Evolutionary conservation across 352 stramenopile genomes (phyloP), one percentile per base, ranked within the genome.

Genomic region (Phytophthora syringae): DNA sequence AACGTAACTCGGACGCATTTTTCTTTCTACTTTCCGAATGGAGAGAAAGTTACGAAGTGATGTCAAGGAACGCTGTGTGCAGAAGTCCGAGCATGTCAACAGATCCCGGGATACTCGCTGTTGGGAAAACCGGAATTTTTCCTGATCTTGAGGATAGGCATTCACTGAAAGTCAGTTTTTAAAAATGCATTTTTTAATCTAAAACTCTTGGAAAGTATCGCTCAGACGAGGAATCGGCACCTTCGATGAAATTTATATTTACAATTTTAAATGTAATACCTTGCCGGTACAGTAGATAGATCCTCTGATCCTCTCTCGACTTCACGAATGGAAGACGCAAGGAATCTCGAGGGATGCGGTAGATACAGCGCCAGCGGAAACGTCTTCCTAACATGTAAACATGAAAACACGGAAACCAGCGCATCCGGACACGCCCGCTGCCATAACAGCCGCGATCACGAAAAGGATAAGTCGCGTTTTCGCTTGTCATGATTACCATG

Each of bases 1-100:
- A n/a, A 67, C 18, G 30, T 51, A 24, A 43, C 34, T 54, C n/a
- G 60, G 16, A 42, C 59, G 59, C 59, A 67, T 66, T 42, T 28
- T 36, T 39, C 44, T 36, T n/a, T 13, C 20, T 57, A 27, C 18
- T 48, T 48, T 5, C 20, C 28, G 1, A 20, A 13, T 48, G 40
- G 40, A 28, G 12, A 18, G 40, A 24, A 48, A 20, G 7, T 27
- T 48, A 48, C 12, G 40, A 27, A 48, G 20, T 48, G 40, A 24
- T 27, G 11, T 27, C n/a, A 48, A 48, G 7, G 16, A 27, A 48
- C 40, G 7, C n/a, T 10, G 18, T 25, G 40, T 15, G 9, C 7
- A 48, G 20, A 18, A 27, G 13, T 36, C 10, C 40, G 7, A 13
- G 3, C 20, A 5, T 20, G 0, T 7, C 40, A 48, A 48, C 40